Evolutionary conservation across 768 basidiomycete genomes (phyloP), one percentile per base, ranked within the genome.

Genomic region (Pulveroboletus sp.): DNA sequence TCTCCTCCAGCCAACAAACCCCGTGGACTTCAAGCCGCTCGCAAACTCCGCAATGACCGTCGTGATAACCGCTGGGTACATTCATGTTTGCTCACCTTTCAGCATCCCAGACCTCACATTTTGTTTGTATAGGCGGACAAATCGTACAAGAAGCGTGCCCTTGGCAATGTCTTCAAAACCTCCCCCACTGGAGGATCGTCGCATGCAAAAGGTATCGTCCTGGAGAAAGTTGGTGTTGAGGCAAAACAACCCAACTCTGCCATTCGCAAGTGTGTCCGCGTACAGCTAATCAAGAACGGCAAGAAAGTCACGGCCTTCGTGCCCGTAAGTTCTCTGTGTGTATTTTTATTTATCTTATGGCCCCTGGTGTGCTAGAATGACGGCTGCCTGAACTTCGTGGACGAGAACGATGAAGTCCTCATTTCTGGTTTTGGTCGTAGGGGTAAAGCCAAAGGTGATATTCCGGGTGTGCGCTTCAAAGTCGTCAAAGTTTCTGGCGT

Each of bases 231-330:
- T 66, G 96, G 96, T 69, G 95, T 99, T 57, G 96, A 99, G 78
- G 95, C 96, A 70, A 99, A 99, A 77, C 96, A 99, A 74, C 96
- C 96, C 76, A 99, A 99, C 83, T 99, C 96, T 69, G 96, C 96
- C 71, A 98, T 99, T 74, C 93, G 96, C 73, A 99, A 99, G 74
- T 99, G 96, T 79, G 96, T 99, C 61, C 93, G 96, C 77, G 96
- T 99, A 56, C 96, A 99, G 68, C 81, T 99, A 62, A 98, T 99
- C 73, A 99, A 99, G 83, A 99, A 99, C 78, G 96, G 96, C 60
- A 99, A 99, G 87, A 98, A 98, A 73, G 95, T 99, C 70, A 98
- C 95, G 57, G 96, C 96, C 66, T 99, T 99, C 86, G 96, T 98
- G 36, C 95, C 95, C 55, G 91, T 91, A 64, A 60, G 90, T 82